Evolutionary conservation across 2,329 filamentous ascomycete genomes (phyloP).

Genomic region (Elsinoe arachidis): DNA sequence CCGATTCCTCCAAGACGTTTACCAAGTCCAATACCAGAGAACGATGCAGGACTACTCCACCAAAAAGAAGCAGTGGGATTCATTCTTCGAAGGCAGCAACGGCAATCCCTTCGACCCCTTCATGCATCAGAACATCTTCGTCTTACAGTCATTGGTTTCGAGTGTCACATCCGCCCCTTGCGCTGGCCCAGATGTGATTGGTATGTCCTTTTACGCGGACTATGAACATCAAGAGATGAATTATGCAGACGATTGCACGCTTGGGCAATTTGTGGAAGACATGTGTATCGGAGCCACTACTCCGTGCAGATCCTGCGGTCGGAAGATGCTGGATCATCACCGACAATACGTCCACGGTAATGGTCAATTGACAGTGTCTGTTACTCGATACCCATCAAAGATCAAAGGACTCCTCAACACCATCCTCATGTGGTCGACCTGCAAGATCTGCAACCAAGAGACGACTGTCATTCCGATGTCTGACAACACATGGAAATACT

Average conservation of each 20-base stretch:
- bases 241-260: constrained; percentile 74
- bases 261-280: constrained; percentile 93
- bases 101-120: constrained; percentile 87
- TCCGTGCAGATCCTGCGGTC: constrained; percentile 76
- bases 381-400: constrained; percentile 64
- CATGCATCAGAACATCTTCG: constrained; percentile 91
- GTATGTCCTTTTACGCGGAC: constrained; percentile 78
- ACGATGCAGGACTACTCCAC: constrained; percentile 88
- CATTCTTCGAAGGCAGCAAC: constrained; percentile 81
- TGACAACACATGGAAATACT: constrained; percentile 92
- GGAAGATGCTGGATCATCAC: constrained; percentile 85
- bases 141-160: constrained; percentile 88
- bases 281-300: constrained; percentile 67
- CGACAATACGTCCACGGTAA: constrained; percentile 95
- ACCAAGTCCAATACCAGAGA: constrained; percentile 95
- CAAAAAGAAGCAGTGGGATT: constrained; percentile 93
- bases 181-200: constrained; percentile 79
- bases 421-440: constrained; percentile 97
- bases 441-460: constrained; percentile 83
- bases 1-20: constrained; percentile 87
- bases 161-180: constrained; percentile 91
- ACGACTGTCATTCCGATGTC: constrained; percentile 88
- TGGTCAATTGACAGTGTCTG: constrained; percentile 83
- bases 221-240: constrained; percentile 66
- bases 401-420: constrained; percentile 59